Conservation (phyloP, 345 rosid genomes). For the Sonneratia caseolaris region DNA sequence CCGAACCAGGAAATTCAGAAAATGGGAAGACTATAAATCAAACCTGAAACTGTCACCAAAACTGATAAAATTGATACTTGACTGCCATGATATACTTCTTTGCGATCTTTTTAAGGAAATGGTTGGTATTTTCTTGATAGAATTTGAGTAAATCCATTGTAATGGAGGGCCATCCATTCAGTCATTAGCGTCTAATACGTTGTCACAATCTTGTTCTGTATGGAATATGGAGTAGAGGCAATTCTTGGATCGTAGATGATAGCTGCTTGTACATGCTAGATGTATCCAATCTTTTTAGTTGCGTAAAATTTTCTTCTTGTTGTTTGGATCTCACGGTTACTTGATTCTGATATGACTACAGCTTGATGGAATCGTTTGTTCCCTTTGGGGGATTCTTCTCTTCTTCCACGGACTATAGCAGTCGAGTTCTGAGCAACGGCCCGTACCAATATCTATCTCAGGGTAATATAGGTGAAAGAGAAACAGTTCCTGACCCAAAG, state of each 20-base stretch:
- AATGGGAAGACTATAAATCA: not conserved
- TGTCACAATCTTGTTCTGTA: not conserved
- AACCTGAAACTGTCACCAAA: not conserved
- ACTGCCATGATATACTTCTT: not conserved
- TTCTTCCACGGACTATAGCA: conserved; percentile 42
- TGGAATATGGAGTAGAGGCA: not conserved
- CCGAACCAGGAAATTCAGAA: not conserved
- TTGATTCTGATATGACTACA: conserved; percentile 17
- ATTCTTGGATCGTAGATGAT: not conserved
- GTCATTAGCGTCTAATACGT: too few species aligned
- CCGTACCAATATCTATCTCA: conserved; percentile 20
- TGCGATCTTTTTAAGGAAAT: not conserved
- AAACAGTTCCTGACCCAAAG: conserved; percentile 24
- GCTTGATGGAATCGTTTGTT: conserved; percentile 92
- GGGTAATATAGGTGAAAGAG: conserved; percentile 38
- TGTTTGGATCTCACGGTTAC: not conserved
- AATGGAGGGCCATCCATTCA: too few species aligned
- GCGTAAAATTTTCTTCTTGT: not conserved
- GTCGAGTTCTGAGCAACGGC: conserved; percentile 28
- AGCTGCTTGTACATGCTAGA: not conserved
- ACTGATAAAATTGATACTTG: not conserved
- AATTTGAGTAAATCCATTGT: not conserved
- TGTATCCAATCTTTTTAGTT: not conserved
- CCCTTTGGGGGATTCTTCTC: conserved; percentile 89
- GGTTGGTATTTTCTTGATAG: not conserved